phyloP scores from a whole-genome alignment of 768 basidiomycete species.

The Trametes cinnabarina region DNA sequence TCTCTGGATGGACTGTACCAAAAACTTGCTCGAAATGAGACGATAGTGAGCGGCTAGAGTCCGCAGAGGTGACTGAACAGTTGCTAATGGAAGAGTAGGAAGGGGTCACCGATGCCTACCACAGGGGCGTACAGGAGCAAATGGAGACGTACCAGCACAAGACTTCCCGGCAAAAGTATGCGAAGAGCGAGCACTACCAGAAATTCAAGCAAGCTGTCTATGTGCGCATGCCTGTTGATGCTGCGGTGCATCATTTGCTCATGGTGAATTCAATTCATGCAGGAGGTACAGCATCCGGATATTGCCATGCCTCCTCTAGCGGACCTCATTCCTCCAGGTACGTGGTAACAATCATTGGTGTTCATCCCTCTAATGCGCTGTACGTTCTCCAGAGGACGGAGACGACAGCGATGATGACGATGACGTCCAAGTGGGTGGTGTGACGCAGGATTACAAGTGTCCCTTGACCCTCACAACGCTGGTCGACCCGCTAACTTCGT shows the following conservation, averaged over 20 bases:
- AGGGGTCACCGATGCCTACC: slow-evolving; percentile 51
- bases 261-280: not conserved
- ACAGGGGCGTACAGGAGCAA: slow-evolving; percentile 40
- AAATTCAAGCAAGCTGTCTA: slow-evolving; percentile 65
- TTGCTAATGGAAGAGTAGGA: slow-evolving; percentile 38
- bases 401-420: slow-evolving; percentile 85
- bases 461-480: slow-evolving; percentile 71
- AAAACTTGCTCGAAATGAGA: slow-evolving; percentile 50
- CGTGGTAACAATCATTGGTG: slow-evolving; percentile 6
- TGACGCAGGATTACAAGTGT: slow-evolving; percentile 80
- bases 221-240: slow-evolving; percentile 41
- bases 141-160: slow-evolving; percentile 50
- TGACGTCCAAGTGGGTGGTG: slow-evolving; percentile 85
- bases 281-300: slow-evolving; percentile 70
- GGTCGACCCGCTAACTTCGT: slow-evolving; percentile 82
- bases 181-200: slow-evolving; percentile 55
- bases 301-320: slow-evolving; percentile 74
- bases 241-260: not conserved
- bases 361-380: not conserved
- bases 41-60: slow-evolving; percentile 48
- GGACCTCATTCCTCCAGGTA: slow-evolving; percentile 70
- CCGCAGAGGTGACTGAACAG: not conserved
- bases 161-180: slow-evolving; percentile 80
- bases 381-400: slow-evolving; percentile 60
- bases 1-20: slow-evolving; percentile 58